These are phyloP conservation scores for Macrolepiota fuliginosa DNA, from an alignment of 768 basidiomycete genomes.

Conservation along the genomic window DNA sequence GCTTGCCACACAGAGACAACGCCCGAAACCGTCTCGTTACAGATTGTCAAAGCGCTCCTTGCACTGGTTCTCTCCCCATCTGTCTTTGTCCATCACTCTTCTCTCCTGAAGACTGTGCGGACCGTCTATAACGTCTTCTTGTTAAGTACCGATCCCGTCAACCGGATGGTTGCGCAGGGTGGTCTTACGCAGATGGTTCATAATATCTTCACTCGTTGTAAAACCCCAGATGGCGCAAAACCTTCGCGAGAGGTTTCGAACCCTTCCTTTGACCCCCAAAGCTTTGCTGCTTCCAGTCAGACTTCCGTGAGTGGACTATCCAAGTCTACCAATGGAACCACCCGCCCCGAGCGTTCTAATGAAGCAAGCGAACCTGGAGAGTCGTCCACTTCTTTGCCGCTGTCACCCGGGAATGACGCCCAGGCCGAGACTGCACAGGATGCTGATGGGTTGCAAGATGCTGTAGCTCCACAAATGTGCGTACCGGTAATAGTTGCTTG, in stretches of 20 bases:
- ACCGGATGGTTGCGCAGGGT: slow-evolving; percentile 98
- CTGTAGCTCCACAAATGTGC: not conserved
- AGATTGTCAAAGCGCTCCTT: slow-evolving; percentile 94
- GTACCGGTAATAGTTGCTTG: not conserved
- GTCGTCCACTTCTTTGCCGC: slow-evolving; percentile 10
- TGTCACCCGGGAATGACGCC: not conserved
- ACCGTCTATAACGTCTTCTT: slow-evolving; percentile 99
- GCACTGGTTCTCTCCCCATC: slow-evolving; percentile 85
- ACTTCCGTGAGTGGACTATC: not conserved
- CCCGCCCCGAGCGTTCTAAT: not conserved
- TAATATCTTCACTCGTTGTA: slow-evolving; percentile 88
- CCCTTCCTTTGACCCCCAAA: slow-evolving; percentile 1
- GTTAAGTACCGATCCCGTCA: slow-evolving; percentile 84
- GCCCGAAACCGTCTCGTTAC: slow-evolving; percentile 88
- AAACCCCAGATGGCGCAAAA: slow-evolving; percentile 29
- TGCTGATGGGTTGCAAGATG: not conserved
- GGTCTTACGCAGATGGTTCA: slow-evolving; percentile 98
- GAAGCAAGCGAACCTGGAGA: not conserved
- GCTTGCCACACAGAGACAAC: slow-evolving; percentile 86
- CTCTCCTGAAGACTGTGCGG: slow-evolving; percentile 91
- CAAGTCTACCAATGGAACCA: not conserved
- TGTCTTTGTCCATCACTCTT: slow-evolving; percentile 91
- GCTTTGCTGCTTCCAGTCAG: not conserved
- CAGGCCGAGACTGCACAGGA: not conserved
- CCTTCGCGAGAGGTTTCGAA: not conserved